Percentiles rank a stretch among this genome's conserved stretches.
Conservation (phyloP, 352 stramenopile genomes). For the Aphanomyces euteiches region DNA sequence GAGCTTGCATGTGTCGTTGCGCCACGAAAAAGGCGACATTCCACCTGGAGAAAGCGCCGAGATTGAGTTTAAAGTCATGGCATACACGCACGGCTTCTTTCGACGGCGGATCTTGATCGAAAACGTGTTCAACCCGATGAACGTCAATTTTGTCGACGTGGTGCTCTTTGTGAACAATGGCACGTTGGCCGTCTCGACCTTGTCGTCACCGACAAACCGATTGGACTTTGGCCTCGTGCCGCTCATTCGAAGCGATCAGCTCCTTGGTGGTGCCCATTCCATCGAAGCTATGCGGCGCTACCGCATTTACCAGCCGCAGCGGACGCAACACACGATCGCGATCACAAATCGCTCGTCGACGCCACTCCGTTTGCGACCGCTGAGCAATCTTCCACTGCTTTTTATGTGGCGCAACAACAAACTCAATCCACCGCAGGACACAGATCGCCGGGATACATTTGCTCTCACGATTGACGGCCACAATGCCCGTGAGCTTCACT, state of each 20-base stretch:
- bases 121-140: constrained; percentile 77
- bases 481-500: constrained; percentile 16
- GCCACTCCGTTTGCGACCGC: constrained; percentile 7
- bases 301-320: constrained; percentile 15
- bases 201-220: constrained; percentile 7
- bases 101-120: constrained; percentile 75
- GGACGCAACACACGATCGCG: not conserved
- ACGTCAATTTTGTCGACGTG: constrained; percentile 72
- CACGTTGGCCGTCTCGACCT: constrained; percentile 39
- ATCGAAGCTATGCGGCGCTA: constrained; percentile 10
- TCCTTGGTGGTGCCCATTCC: not conserved
- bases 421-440: not conserved
- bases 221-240: constrained; percentile 11
- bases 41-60: constrained; percentile 47
- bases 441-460: constrained; percentile 5
- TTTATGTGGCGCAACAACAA: constrained; percentile 19
- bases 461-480: constrained; percentile 8
- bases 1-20: constrained; percentile 59
- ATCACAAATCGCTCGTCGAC: constrained; percentile 19
- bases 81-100: constrained; percentile 72
- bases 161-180: constrained; percentile 80
- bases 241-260: not conserved
- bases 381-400: constrained; percentile 23
- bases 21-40: constrained; percentile 72
- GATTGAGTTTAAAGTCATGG: constrained; percentile 61